Evolutionary conservation across 2,329 filamentous ascomycete species (phyloP).

Genomic region (Pestalotiopsis sp.): DNA sequence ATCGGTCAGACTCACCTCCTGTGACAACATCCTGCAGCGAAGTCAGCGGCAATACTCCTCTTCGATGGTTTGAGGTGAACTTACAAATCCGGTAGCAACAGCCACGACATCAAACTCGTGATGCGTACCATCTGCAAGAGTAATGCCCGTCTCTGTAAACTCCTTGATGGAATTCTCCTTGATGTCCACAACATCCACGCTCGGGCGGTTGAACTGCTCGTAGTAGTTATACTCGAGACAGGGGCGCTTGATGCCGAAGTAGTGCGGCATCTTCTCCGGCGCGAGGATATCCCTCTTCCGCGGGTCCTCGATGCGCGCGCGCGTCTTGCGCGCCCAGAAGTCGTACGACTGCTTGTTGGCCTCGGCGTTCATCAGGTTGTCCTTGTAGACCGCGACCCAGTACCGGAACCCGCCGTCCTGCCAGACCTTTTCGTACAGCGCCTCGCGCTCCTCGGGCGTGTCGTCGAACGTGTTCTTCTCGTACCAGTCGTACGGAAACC

Average conservation of each 20-base stretch:
- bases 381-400: constrained; percentile 58
- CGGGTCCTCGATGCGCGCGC: constrained; percentile 52
- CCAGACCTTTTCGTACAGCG: constrained; percentile 52
- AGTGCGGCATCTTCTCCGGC: constrained; percentile 53
- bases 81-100: constrained; percentile 49
- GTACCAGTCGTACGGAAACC: constrained; percentile 60
- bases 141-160: constrained; percentile 45
- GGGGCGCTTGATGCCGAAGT: constrained; percentile 56
- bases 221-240: constrained; percentile 47
- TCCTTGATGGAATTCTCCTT: constrained; percentile 41
- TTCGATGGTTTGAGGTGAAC: constrained; percentile 17
- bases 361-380: constrained; percentile 46
- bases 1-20: neutral
- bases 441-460: constrained; percentile 49
- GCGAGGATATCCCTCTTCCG: constrained; percentile 53
- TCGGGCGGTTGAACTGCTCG: constrained; percentile 48
- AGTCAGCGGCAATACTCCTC: neutral
- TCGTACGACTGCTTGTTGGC: constrained; percentile 57
- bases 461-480: constrained; percentile 61
- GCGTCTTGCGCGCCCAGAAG: constrained; percentile 57
- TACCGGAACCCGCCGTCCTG: constrained; percentile 55
- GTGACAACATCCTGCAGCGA: constrained; percentile 3
- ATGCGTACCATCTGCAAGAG: constrained; percentile 39
- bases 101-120: constrained; percentile 47
- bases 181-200: constrained; percentile 46